Percentiles rank a stretch among this genome's conserved stretches.
These are phyloP conservation scores for Tolypocladium nubicola DNA, from an alignment of 2,329 filamentous ascomycete species.

Conservation along the genomic window DNA sequence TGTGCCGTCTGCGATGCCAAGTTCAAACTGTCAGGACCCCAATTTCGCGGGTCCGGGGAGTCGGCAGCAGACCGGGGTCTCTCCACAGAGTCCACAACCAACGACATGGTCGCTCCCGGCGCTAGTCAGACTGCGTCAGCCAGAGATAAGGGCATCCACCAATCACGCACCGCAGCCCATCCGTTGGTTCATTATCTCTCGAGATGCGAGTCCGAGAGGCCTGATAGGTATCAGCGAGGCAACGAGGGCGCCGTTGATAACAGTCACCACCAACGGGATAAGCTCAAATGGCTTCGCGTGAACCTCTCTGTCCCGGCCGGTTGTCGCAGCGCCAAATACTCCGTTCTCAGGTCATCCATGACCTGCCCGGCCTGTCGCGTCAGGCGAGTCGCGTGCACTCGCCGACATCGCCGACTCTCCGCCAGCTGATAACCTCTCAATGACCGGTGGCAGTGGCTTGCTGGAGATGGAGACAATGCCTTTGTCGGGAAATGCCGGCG, in stretches of 20 bases:
- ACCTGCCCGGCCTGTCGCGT: background rate
- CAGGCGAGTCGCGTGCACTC: background rate
- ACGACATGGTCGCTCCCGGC: background rate
- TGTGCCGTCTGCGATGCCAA: background rate
- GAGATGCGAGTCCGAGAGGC: background rate
- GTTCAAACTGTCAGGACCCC: background rate
- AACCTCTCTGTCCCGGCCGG: background rate
- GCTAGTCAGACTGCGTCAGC: background rate
- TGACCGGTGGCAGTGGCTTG: background rate
- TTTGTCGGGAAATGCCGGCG: background rate
- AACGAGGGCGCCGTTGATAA: background rate
- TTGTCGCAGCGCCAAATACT: background rate
- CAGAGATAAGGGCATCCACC: background rate
- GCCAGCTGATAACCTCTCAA: background rate
- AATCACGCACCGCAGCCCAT: background rate
- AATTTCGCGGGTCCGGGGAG: background rate
- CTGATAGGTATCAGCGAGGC: background rate
- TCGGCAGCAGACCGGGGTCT: background rate
- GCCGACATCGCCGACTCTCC: background rate
- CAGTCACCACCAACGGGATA: background rate
- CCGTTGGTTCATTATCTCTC: background rate
- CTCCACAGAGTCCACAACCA: background rate
- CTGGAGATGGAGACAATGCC: background rate
- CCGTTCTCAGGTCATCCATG: background rate
- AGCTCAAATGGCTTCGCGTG: background rate